Conservation (phyloP, 163 green algal species). For the Chlorella variabilis region DNA sequence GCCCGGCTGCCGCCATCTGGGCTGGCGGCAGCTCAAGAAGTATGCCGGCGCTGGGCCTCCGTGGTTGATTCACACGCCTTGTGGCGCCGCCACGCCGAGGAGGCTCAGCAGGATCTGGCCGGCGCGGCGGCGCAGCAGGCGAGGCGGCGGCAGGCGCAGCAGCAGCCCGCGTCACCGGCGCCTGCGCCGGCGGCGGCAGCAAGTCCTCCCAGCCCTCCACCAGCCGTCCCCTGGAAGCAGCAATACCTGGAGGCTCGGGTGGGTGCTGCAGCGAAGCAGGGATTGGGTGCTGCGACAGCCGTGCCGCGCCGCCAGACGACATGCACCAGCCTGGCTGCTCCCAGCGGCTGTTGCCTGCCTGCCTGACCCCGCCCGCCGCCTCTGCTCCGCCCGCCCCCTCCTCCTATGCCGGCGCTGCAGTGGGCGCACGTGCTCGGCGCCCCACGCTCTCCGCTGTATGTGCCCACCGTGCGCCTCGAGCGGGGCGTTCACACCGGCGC, state of each 20-base stretch:
- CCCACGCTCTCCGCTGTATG: no score
- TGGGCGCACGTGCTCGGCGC: no score
- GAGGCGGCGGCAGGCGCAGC: not conserved
- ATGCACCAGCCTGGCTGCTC: not conserved
- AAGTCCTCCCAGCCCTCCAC: no score
- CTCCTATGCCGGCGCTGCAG: no score
- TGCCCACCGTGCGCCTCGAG: no score
- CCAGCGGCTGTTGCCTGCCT: no score
- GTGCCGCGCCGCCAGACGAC: not conserved
- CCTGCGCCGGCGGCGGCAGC: not conserved
- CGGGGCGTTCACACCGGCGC: not conserved
- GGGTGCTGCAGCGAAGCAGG: not conserved
- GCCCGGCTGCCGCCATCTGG: not conserved
- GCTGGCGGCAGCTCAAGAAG: not conserved
- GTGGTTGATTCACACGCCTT: not conserved
- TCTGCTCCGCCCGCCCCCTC: no score
- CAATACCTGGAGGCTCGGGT: not conserved
- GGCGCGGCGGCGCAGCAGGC: not conserved
- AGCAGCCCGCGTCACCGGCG: not conserved
- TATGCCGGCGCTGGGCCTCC: not conserved
- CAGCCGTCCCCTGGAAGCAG: conserved; percentile 4
- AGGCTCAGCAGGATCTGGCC: not conserved
- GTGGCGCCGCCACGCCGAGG: not conserved
- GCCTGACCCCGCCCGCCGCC: no score
- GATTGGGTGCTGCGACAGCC: not conserved